Evolutionary conservation across 257 asterid species (phyloP).

Genomic region (Nicotiana noctiflora): DNA sequence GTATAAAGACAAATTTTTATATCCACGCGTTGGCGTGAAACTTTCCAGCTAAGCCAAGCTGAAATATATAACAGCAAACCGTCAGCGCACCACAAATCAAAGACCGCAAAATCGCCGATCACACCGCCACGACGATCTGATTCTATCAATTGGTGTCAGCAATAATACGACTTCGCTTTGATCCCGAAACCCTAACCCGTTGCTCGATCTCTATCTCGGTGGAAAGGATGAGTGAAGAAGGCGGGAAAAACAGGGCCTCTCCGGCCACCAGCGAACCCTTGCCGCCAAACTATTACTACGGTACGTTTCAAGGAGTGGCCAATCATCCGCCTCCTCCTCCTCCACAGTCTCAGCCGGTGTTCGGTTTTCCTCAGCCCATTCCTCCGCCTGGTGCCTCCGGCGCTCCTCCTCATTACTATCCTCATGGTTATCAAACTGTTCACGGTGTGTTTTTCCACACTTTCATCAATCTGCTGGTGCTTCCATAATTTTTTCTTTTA

Average conservation of each 20-base stretch:
- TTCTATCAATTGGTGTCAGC: not conserved
- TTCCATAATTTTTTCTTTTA: not conserved
- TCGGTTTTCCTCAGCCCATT: conserved; percentile 81
- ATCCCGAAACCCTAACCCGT: conserved; percentile 14
- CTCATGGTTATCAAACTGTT: conserved; percentile 59
- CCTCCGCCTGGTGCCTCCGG: conserved; percentile 44
- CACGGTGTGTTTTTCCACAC: conserved; percentile 36
- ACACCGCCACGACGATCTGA: not conserved
- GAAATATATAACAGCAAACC: not conserved
- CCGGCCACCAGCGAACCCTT: conserved; percentile 29
- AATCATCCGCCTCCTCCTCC: conserved; percentile 46
- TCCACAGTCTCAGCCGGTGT: conserved; percentile 46
- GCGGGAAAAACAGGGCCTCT: conserved; percentile 35
- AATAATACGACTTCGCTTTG: not conserved
- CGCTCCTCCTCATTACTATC: conserved; percentile 43
- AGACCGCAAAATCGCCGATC: not conserved
- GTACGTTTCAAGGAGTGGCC: conserved; percentile 91
- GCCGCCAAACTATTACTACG: conserved; percentile 50
- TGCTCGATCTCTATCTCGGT: not conserved
- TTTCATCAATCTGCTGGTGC: not conserved
- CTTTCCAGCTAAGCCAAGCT: conserved; percentile 2
- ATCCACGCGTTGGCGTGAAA: conserved; percentile 3
- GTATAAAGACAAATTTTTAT: not conserved
- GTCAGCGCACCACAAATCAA: not conserved
- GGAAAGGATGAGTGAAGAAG: conserved; percentile 33